Conservation (phyloP, 805 yeast species). For the Kazachstania kunashirensis region DNA sequence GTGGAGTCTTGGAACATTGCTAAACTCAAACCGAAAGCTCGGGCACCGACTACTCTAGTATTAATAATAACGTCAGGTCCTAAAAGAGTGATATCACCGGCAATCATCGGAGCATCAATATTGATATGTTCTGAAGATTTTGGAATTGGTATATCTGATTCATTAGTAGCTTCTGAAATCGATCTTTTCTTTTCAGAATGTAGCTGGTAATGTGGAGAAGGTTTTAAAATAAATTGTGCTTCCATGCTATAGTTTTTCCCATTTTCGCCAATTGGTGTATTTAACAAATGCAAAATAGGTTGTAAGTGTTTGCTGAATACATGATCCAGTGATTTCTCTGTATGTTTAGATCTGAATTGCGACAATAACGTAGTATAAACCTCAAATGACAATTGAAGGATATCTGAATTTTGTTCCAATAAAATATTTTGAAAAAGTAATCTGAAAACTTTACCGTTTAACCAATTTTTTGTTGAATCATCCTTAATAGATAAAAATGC, state of each 20-base stretch:
- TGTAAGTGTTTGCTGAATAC: constrained; percentile 47
- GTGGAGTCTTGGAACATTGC: constrained; percentile 39
- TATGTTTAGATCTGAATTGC: constrained; percentile 33
- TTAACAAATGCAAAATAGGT: constrained; percentile 55
- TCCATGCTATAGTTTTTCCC: constrained; percentile 83
- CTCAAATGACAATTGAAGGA: constrained; percentile 49
- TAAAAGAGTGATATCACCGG: constrained; percentile 82
- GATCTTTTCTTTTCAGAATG: constrained; percentile 28
- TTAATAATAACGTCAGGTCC: constrained; percentile 66
- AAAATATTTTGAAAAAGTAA: constrained; percentile 77
- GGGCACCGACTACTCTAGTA: constrained; percentile 67
- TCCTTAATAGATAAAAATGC: constrained; percentile 62
- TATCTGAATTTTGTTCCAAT: constrained; percentile 78
- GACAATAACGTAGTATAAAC: constrained; percentile 50
- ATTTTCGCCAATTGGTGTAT: constrained; percentile 93
- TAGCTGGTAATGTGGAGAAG: constrained; percentile 41
- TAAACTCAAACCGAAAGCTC: constrained; percentile 60
- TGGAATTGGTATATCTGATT: constrained; percentile 38
- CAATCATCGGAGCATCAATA: constrained; percentile 85
- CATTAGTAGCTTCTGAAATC: constrained; percentile 18
- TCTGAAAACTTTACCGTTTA: constrained; percentile 62
- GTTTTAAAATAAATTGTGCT: constrained; percentile 59
- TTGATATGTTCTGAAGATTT: constrained; percentile 56
- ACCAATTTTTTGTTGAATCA: constrained; percentile 54
- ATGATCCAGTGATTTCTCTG: constrained; percentile 38